phyloP scores from a whole-genome alignment of 116 monocot genomes.

The Papilionanthe hybrid region DNA sequence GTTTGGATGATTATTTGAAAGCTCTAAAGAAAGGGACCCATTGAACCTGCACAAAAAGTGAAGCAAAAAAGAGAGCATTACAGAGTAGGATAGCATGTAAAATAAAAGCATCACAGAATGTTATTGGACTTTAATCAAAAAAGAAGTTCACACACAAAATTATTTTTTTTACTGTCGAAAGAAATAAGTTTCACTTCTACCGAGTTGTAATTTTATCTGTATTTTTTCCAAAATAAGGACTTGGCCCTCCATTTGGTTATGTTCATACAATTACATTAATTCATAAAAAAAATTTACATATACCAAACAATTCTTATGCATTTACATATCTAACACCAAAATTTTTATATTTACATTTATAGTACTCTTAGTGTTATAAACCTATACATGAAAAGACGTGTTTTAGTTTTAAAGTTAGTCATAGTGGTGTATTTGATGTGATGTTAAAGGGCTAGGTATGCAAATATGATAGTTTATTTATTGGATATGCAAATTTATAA shows the following conservation, averaged over 20 bases:
- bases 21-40: conserved; percentile 47
- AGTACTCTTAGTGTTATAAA: too few species aligned
- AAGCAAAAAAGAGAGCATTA: background rate
- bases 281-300: too few species aligned
- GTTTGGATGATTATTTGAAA: conserved; percentile 19
- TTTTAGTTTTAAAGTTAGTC: too few species aligned
- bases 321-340: too few species aligned
- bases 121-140: background rate
- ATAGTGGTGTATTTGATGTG: too few species aligned
- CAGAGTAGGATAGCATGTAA: background rate
- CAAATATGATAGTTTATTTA: too few species aligned
- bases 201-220: background rate
- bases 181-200: background rate
- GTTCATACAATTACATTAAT: background rate
- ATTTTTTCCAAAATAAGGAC: background rate
- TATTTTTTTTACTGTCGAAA: background rate
- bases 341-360: too few species aligned
- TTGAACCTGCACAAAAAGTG: conserved; percentile 45
- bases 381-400: too few species aligned
- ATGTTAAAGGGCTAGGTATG: too few species aligned
- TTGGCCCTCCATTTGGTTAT: background rate
- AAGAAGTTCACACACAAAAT: background rate
- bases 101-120: background rate
- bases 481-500: too few species aligned
- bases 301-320: too few species aligned